Evolutionary conservation across 306 rosid species (phyloP).

Genomic region (Acacia confusa): DNA sequence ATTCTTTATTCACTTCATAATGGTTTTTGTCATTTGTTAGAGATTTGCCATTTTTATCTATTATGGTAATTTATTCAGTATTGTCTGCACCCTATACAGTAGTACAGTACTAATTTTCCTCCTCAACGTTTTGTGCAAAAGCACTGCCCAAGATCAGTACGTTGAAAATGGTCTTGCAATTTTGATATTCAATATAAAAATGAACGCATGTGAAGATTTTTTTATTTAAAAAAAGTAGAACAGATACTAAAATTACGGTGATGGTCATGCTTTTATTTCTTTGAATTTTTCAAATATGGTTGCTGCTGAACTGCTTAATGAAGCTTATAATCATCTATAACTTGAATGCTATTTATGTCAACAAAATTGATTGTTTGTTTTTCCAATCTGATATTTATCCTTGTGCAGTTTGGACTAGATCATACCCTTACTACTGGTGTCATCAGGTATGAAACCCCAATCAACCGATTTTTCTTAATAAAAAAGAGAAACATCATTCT

Average conservation of each 20-base stretch:
- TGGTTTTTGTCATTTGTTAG: not conserved
- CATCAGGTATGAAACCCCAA: not conserved
- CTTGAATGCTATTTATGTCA: not conserved
- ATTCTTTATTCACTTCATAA: not conserved
- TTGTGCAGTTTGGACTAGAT: not conserved
- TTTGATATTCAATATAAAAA: not conserved
- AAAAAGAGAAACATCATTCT: not conserved
- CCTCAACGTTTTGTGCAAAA: not conserved
- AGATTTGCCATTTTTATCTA: not conserved
- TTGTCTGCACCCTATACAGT: not conserved
- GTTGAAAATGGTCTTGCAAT: not conserved
- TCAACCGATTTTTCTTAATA: not conserved
- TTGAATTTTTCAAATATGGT: not conserved
- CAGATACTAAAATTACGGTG: not conserved
- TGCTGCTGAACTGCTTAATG: not conserved
- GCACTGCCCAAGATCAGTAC: not conserved
- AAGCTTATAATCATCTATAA: not conserved
- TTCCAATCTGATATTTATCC: not conserved
- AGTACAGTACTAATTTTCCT: not conserved
- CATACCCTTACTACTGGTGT: not conserved
- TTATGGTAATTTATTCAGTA: not conserved
- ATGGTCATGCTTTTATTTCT: not conserved
- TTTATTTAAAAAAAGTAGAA: not conserved
- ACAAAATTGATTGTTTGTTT: not conserved
- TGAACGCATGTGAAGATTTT: not conserved